These are phyloP conservation scores for Sordariomycetes sp. DNA, from an alignment of 2,329 filamentous ascomycete species.

Conservation along the genomic window DNA sequence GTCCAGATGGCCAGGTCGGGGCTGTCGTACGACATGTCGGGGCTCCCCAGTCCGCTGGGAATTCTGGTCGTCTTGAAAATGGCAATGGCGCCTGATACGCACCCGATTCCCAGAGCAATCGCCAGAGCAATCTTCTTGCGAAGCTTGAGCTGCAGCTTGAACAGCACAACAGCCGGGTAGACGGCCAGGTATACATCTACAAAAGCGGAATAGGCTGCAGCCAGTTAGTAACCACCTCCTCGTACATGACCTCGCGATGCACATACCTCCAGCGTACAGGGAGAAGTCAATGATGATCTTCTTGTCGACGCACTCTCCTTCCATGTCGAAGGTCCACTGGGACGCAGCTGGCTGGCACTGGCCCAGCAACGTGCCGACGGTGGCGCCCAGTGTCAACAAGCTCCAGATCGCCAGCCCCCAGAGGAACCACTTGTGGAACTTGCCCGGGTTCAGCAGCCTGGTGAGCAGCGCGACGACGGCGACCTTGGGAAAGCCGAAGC, in stretches of 20 bases:
- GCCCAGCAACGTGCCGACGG: slow-evolving; percentile 28
- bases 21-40: slow-evolving; percentile 21
- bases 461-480: slow-evolving; percentile 28
- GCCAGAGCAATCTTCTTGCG: slow-evolving; percentile 30
- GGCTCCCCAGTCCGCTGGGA: slow-evolving; percentile 11
- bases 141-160: slow-evolving; percentile 23
- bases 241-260: not conserved
- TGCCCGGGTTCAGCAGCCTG: slow-evolving; percentile 25
- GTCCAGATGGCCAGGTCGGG: slow-evolving; percentile 12
- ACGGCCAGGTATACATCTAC: slow-evolving; percentile 32
- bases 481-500: slow-evolving; percentile 30
- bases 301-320: slow-evolving; percentile 22
- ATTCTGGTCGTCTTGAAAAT: slow-evolving; percentile 20
- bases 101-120: slow-evolving; percentile 26
- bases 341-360: slow-evolving; percentile 28
- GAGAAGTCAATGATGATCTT: slow-evolving; percentile 27
- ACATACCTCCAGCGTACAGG: slow-evolving; percentile 27
- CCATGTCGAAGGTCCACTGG: slow-evolving; percentile 26
- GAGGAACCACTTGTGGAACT: slow-evolving; percentile 20
- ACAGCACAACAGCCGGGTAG: slow-evolving; percentile 27
- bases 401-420: slow-evolving; percentile 23
- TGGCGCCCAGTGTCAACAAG: slow-evolving; percentile 19
- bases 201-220: slow-evolving; percentile 20
- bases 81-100: slow-evolving; percentile 20
- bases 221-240: not conserved